Conservation (phyloP, 1,139 yeast genomes). For the Insectozyma bohioensis region DNA sequence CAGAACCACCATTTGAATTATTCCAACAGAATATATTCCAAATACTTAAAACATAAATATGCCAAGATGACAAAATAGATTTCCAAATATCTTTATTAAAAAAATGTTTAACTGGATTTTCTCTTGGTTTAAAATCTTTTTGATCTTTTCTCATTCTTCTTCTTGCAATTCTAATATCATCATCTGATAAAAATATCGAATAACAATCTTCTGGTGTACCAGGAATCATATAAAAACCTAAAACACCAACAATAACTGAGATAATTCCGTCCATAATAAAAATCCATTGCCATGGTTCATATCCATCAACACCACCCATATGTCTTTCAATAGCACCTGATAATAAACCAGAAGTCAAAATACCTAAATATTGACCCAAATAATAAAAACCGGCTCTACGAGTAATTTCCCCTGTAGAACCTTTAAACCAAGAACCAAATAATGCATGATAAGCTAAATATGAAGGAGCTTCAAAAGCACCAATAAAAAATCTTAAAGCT, state of each 20-base stretch:
- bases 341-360: constrained; percentile 61
- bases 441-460: constrained; percentile 61
- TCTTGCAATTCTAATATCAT: constrained; percentile 63
- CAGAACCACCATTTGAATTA: constrained; percentile 45
- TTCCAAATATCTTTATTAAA: constrained; percentile 45
- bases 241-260: constrained; percentile 57
- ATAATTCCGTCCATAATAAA: constrained; percentile 66
- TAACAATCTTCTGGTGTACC: constrained; percentile 67
- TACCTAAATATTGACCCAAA: constrained; percentile 60
- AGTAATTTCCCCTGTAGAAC: constrained; percentile 50
- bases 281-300: constrained; percentile 73
- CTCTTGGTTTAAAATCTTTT: constrained; percentile 30
- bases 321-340: constrained; percentile 57
- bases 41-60: constrained; percentile 47
- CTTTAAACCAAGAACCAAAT: constrained; percentile 61
- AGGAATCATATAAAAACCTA: constrained; percentile 64
- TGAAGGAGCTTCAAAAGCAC: constrained; percentile 61
- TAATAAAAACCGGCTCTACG: constrained; percentile 63
- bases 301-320: constrained; percentile 48
- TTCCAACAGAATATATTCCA: constrained; percentile 69
- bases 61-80: constrained; percentile 53
- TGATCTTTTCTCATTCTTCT: constrained; percentile 50
- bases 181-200: constrained; percentile 57
- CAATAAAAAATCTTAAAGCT: constrained; percentile 60
- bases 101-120: constrained; percentile 29